These are phyloP conservation scores for Dacryopinax spathularia DNA, from an alignment of 768 basidiomycete genomes.

Conservation along the genomic window DNA sequence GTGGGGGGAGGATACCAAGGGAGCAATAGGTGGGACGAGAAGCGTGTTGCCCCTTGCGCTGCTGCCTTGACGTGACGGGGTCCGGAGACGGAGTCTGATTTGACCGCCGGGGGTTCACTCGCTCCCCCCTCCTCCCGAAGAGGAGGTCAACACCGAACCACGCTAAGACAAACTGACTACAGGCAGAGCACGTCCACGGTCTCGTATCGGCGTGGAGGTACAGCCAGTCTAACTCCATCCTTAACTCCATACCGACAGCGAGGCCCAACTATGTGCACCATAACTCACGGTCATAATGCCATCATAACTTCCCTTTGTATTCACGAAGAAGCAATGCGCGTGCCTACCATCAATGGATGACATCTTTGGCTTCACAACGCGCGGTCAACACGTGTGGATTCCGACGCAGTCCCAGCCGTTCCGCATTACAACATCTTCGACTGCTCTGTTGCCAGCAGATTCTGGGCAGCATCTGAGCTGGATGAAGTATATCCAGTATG, in stretches of 20 bases:
- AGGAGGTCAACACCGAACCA: not conserved
- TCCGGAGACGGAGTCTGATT: conserved; percentile 2
- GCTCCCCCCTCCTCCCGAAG: no score
- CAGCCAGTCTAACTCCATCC: not conserved
- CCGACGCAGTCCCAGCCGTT: not conserved
- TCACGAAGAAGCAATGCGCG: not conserved
- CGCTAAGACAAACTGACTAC: not conserved
- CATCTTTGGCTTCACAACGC: not conserved
- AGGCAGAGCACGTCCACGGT: not conserved
- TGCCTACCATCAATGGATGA: not conserved
- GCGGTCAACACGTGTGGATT: not conserved
- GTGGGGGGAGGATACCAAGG: not conserved
- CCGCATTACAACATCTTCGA: not conserved
- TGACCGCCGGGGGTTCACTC: not conserved
- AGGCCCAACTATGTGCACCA: no score
- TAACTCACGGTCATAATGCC: not conserved
- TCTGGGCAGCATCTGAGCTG: not conserved
- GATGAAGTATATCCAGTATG: conserved; percentile 1
- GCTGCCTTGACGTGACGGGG: not conserved
- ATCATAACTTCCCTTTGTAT: not conserved
- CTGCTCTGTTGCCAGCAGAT: not conserved
- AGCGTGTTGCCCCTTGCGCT: conserved; percentile 2
- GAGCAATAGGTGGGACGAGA: conserved; percentile 2
- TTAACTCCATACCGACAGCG: no score
- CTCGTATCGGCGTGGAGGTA: not conserved